Evolutionary conservation across 179 eudicot species (phyloP).

Genomic region (Monotropa hypopitys): DNA sequence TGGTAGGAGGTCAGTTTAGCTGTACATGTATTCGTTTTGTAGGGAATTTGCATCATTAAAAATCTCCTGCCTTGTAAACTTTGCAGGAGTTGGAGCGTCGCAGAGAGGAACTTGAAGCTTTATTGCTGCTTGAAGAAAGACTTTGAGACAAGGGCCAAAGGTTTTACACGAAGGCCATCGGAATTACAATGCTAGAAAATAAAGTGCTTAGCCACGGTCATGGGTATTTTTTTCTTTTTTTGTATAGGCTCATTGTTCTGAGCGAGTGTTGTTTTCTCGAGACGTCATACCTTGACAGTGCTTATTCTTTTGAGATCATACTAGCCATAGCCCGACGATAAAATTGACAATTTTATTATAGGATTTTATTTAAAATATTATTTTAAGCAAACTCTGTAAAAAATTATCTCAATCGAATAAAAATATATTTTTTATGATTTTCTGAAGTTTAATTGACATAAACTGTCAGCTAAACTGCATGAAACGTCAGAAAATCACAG

Average conservation of each 20-base stretch:
- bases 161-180: background rate
- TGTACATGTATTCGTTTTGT: background rate
- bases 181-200: background rate
- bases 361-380: too few species aligned
- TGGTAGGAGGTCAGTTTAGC: background rate
- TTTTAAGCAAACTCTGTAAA: too few species aligned
- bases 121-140: slow-evolving; percentile 25
- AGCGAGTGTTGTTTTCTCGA: background rate
- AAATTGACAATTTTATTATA: too few species aligned
- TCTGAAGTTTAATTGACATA: too few species aligned
- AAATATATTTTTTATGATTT: too few species aligned
- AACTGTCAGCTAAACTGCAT: too few species aligned
- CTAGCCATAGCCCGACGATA: too few species aligned
- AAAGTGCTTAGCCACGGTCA: background rate
- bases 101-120: slow-evolving; percentile 35
- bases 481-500: too few species aligned
- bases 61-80: background rate
- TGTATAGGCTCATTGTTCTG: background rate
- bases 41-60: background rate
- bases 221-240: background rate
- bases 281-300: background rate
- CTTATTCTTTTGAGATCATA: background rate
- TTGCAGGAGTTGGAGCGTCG: slow-evolving; percentile 35
- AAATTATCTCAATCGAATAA: too few species aligned
- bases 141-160: slow-evolving; percentile 7